These are phyloP conservation scores for Chaetomium tenue DNA, from an alignment of 495 filamentous ascomycete species.

Conservation along the genomic window DNA sequence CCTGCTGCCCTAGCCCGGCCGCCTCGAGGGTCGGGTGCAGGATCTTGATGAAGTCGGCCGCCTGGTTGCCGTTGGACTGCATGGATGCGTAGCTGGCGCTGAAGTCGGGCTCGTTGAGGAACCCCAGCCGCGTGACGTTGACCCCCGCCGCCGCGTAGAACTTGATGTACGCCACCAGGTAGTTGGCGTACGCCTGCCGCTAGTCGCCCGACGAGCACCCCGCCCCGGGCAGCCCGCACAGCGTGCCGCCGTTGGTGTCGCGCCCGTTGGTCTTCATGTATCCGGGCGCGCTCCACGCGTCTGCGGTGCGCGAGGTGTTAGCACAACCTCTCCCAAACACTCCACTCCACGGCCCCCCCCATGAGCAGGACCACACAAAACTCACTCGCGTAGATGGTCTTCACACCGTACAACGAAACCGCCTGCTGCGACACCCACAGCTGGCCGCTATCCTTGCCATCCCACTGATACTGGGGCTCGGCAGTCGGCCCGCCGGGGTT, in stretches of 20 bases:
- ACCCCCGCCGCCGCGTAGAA: conserved; percentile 54
- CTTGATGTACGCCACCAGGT: conserved; percentile 52
- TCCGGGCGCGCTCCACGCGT: conserved; percentile 46
- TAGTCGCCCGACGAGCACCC: conserved; percentile 52
- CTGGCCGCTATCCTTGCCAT: conserved; percentile 53
- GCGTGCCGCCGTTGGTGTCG: conserved; percentile 52
- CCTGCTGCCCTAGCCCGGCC: conserved; percentile 31
- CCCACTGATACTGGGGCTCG: conserved; percentile 49
- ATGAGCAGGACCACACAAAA: too few species aligned
- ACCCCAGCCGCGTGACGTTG: conserved; percentile 50
- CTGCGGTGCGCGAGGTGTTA: conserved; percentile 6
- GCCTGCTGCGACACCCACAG: conserved; percentile 54
- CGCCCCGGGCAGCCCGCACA: conserved; percentile 51
- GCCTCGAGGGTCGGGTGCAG: conserved; percentile 35
- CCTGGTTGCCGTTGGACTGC: conserved; percentile 39
- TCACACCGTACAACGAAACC: conserved; percentile 45
- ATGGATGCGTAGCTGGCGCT: conserved; percentile 42
- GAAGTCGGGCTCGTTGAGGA: conserved; percentile 47
- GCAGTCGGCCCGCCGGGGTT: conserved; percentile 45
- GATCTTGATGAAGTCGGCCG: conserved; percentile 46
- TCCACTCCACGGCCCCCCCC: too few species aligned
- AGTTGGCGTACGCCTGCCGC: conserved; percentile 56
- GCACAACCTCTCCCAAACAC: too few species aligned
- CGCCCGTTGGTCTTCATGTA: conserved; percentile 57
- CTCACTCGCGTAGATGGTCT: conserved; percentile 53